Conservation (phyloP, 371 early-diverging fungal genomes). For the Hamiltosporidium magnivora region DNA sequence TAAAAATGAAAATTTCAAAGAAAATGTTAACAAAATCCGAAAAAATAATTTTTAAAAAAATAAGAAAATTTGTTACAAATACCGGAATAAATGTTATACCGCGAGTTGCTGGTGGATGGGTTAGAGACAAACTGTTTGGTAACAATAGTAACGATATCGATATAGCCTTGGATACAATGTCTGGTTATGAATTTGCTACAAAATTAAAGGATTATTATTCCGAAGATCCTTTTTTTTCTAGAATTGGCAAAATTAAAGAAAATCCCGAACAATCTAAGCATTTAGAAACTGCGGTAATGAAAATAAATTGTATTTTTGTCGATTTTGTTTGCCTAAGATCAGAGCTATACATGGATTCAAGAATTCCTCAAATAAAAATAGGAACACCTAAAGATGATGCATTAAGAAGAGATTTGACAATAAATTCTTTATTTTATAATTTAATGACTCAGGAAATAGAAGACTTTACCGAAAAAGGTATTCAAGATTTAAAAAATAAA, state of each 20-base stretch:
- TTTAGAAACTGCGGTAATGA: conserved; percentile 84
- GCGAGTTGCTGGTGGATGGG: conserved; percentile 93
- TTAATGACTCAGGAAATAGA: conserved; percentile 71
- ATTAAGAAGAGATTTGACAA: conserved; percentile 81
- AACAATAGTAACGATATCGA: conserved; percentile 78
- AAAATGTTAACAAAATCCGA: no score
- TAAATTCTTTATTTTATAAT: conserved; percentile 94
- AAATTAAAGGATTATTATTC: conserved; percentile 58
- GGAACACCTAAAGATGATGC: conserved; percentile 92
- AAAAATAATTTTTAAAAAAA: no score
- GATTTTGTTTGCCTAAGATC: conserved; percentile 89
- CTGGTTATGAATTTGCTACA: conserved; percentile 77
- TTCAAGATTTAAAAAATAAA: conserved; percentile 47
- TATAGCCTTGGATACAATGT: conserved; percentile 79
- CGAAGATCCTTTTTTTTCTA: conserved; percentile 4
- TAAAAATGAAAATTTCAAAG: no score
- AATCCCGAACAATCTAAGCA: conserved; percentile 95
- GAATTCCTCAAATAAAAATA: conserved; percentile 71
- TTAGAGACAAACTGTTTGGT: conserved; percentile 85
- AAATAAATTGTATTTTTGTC: conserved; percentile 64
- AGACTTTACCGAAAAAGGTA: conserved; percentile 66
- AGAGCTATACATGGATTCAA: conserved; percentile 70
- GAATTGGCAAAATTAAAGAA: conserved; percentile 67
- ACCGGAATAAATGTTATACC: neutral
- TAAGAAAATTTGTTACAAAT: no score